Base-by-base conservation (phyloP, 768 basidiomycete genomes). In the Gloeophyllum trabeum region DNA sequence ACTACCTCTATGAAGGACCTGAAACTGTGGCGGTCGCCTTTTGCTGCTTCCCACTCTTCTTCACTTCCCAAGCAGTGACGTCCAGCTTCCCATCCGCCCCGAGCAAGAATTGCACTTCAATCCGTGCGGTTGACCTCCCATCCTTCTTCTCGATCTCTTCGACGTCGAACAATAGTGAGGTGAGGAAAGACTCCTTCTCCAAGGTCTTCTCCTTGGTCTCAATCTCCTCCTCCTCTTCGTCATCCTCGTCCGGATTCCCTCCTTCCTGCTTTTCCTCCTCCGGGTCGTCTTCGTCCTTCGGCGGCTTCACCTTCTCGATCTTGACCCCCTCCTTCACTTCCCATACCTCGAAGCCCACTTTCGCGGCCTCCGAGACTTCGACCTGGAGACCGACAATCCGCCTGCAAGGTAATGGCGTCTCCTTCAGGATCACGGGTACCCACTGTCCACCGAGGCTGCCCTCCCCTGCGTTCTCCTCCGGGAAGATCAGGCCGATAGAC, bases 341-440 rank as follows among this genome's bases (percentile, higher is more conserved):
- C 82, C 83, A 86, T 21, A 89, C 61, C 57, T 90, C 87, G 41
- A 81, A 70, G 10, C 71, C 77, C 34, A 85, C 62, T 50, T 62
- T 63, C 51, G 67, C 71, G 41, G 54, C 62, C 20, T 51, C 58
- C 6, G 57, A 58, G 49, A 81, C 57, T 18, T 65, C 67, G 20
- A 79, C 75, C 25, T 79, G 76, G 46, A 87, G 68, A 14, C 67
- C 58, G 35, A 81, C 61, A 7, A 65, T 65, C 23, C 87, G 61
- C 32, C 86, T 64, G 21, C 72, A 76, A 21, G 87, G 87, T 1
- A 89, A 57, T 0, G 78, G 71, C 0, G 86, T 88, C 55, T 86
- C 81, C 45, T 73, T 72, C n/a, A 69, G 62, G 4, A 89, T 55
- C n/a, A 79, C 61, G 4, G 77, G 71, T 20, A 87, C 61, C 73